A percentile compares a stretch with the other conserved stretches of the same genome.
These are phyloP conservation scores for Hypoxylon fuscum DNA, from an alignment of 495 filamentous ascomycete genomes.

Conservation along the genomic window DNA sequence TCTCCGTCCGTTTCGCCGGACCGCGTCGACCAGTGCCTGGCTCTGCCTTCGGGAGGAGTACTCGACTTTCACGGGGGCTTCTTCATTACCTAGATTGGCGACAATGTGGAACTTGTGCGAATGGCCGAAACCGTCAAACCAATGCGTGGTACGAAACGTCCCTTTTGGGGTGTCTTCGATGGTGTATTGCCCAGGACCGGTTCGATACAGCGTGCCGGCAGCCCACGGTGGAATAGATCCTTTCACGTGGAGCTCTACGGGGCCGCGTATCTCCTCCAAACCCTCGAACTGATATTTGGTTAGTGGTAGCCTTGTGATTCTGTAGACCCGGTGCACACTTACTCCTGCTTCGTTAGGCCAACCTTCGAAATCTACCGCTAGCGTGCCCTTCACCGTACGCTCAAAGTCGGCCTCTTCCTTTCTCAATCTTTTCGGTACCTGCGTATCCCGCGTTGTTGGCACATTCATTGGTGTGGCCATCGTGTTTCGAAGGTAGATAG, in stretches of 20 bases:
- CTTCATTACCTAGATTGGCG: constrained; percentile 35
- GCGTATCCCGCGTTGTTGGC: constrained; percentile 43
- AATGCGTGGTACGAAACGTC: constrained; percentile 68
- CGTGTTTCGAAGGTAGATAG: background rate
- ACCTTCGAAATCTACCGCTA: constrained; percentile 49
- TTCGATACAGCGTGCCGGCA: constrained; percentile 73
- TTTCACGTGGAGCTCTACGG: constrained; percentile 49
- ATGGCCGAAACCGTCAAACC: constrained; percentile 84
- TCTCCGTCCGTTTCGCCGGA: constrained; percentile 60
- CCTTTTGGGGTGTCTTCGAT: constrained; percentile 64
- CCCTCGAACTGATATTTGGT: constrained; percentile 52
- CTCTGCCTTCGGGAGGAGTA: constrained; percentile 77
- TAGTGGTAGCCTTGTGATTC: constrained; percentile 1
- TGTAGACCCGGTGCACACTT: constrained; percentile 17
- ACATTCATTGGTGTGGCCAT: background rate
- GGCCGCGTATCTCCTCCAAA: constrained; percentile 55
- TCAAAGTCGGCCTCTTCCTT: constrained; percentile 78
- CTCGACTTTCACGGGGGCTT: constrained; percentile 55
- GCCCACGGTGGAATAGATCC: constrained; percentile 57
- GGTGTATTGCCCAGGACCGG: constrained; percentile 70
- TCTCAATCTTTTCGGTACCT: constrained; percentile 69
- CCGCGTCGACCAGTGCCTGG: constrained; percentile 63
- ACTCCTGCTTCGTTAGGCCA: constrained; percentile 60
- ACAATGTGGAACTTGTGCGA: constrained; percentile 77
- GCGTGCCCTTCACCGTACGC: constrained; percentile 69